Percentiles rank a stretch among this genome's conserved stretches.
Evolutionary conservation across 2,329 filamentous ascomycete genomes (phyloP).

Genomic region (Sarocladium strictum): DNA sequence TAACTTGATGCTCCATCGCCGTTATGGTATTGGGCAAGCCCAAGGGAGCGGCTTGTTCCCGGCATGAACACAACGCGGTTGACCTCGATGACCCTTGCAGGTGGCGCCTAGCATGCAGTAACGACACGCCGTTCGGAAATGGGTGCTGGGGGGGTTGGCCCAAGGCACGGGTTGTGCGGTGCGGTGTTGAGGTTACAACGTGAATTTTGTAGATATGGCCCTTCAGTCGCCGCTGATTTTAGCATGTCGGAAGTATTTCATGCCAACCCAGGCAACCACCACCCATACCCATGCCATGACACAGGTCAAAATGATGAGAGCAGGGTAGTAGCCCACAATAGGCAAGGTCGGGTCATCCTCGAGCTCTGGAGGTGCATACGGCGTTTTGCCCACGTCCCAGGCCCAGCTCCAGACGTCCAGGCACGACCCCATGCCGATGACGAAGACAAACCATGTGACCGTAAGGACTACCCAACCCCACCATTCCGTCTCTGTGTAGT

Average conservation of each 20-base stretch:
- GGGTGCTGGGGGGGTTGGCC: not conserved
- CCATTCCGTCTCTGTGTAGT: constrained; percentile 93
- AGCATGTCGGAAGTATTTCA: constrained; percentile 98
- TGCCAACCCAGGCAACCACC: constrained; percentile 92
- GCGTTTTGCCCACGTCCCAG: constrained; percentile 95
- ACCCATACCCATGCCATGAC: constrained; percentile 99
- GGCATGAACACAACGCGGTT: not conserved
- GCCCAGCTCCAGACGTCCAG: constrained; percentile 97
- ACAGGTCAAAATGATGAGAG: constrained; percentile 82
- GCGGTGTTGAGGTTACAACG: not conserved
- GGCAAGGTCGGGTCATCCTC: constrained; percentile 93
- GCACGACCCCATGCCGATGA: constrained; percentile 93
- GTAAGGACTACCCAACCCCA: constrained; percentile 95
- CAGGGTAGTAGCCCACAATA: constrained; percentile 95
- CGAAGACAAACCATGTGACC: constrained; percentile 93
- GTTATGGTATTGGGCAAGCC: not conserved
- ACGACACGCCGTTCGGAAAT: too few relatives aligned
- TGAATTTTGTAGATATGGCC: too few relatives aligned
- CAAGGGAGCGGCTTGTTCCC: not conserved
- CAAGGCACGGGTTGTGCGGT: not conserved
- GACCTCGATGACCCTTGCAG: not conserved
- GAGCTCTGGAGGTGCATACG: constrained; percentile 89
- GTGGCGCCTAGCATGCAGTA: not conserved
- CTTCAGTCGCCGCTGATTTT: constrained; percentile 67
- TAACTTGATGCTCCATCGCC: not conserved